These are phyloP conservation scores for Ensete ventricosum DNA, from an alignment of 176 grass and related monocot genomes.

Conservation along the genomic window DNA sequence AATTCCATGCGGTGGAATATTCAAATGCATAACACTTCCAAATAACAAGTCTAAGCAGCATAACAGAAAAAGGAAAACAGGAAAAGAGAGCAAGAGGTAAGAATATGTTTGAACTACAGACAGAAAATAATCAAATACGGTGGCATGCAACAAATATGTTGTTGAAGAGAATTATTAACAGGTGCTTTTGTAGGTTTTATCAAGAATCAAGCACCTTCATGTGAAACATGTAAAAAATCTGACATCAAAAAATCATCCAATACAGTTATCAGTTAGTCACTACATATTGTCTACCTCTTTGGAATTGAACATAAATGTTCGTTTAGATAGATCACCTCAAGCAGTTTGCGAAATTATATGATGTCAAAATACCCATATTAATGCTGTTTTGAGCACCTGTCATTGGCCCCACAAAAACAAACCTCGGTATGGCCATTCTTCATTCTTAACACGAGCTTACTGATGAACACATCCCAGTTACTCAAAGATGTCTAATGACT, in stretches of 20 bases:
- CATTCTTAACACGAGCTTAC: too few species aligned
- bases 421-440: too few species aligned
- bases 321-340: too few species aligned
- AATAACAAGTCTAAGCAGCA: neutral
- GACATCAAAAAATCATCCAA: neutral
- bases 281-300: neutral
- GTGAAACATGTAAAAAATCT: neutral
- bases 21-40: neutral
- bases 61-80: neutral
- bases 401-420: too few species aligned
- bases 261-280: neutral
- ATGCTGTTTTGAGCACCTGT: too few species aligned
- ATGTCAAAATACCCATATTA: too few species aligned
- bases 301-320: too few species aligned
- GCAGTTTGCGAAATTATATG: too few species aligned
- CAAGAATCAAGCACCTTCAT: neutral
- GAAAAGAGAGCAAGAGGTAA: neutral
- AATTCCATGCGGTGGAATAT: neutral
- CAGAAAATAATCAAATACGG: too few species aligned
- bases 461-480: too few species aligned
- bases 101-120: too few species aligned
- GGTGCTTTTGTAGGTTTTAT: neutral
- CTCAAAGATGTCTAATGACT: too few species aligned
- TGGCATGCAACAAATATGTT: neutral
- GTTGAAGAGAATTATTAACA: neutral